Evolutionary conservation across 2,329 filamentous ascomycete genomes (phyloP).

Genomic region (Polytolypa hystricis): DNA sequence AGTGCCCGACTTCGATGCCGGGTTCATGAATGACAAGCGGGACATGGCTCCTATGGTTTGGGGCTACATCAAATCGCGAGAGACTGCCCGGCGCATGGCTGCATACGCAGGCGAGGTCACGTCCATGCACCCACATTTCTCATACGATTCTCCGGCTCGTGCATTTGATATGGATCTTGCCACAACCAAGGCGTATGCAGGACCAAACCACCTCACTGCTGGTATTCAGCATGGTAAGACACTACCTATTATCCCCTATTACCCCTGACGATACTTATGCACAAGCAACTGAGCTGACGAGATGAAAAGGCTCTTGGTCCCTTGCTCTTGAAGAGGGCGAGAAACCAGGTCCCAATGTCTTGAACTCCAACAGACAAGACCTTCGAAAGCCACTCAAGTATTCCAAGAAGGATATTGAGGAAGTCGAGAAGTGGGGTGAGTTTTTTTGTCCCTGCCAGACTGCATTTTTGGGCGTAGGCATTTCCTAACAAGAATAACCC

Average conservation of each 20-base stretch:
- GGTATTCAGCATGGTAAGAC: slow-evolving; percentile 57
- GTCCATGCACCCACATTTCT: slow-evolving; percentile 58
- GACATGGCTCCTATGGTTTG: slow-evolving; percentile 80
- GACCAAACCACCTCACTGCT: slow-evolving; percentile 58
- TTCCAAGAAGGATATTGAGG: slow-evolving; percentile 40
- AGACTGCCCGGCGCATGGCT: slow-evolving; percentile 67
- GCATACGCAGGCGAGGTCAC: slow-evolving; percentile 66
- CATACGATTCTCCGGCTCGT: slow-evolving; percentile 57
- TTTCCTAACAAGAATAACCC: slow-evolving; percentile 25
- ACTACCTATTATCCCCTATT: too few species aligned
- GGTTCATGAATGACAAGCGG: slow-evolving; percentile 76
- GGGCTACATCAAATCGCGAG: slow-evolving; percentile 72
- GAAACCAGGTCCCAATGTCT: slow-evolving; percentile 36
- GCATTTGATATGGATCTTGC: slow-evolving; percentile 62
- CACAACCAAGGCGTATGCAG: slow-evolving; percentile 65
- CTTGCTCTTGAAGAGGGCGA: slow-evolving; percentile 47
- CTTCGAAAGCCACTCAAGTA: slow-evolving; percentile 57
- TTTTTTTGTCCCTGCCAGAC: slow-evolving; percentile 7
- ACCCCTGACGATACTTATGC: too few species aligned
- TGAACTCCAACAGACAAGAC: slow-evolving; percentile 55
- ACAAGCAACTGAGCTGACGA: too few species aligned
- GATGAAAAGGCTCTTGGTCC: slow-evolving; percentile 49
- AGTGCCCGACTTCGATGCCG: slow-evolving; percentile 64
- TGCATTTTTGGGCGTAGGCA: slow-evolving; percentile 7
- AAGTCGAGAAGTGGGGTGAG: slow-evolving; percentile 52